Percentiles rank a stretch among this genome's conserved stretches.
These are phyloP conservation scores for Calonectria leucothoes DNA, from an alignment of 2,329 filamentous ascomycete genomes.

Conservation along the genomic window DNA sequence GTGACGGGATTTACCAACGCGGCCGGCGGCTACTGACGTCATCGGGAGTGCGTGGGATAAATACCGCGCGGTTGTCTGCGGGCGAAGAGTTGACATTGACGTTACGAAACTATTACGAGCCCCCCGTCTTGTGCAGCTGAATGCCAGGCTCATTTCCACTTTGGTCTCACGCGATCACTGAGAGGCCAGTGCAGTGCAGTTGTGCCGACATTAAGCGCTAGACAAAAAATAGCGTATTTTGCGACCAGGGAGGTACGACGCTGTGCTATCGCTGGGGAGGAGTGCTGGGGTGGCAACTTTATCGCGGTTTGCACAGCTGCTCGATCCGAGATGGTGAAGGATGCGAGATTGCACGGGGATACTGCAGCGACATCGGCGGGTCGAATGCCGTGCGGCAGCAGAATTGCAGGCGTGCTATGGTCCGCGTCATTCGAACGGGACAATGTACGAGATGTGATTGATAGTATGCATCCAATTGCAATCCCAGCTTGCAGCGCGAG, in stretches of 20 bases:
- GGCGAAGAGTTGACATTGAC: not conserved
- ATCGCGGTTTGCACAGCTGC: not conserved
- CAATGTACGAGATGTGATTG: not conserved
- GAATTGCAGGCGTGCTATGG: not conserved
- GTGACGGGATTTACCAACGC: too few species aligned
- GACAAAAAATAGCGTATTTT: not conserved
- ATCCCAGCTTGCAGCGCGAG: not conserved
- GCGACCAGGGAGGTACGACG: not conserved
- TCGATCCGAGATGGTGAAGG: not conserved
- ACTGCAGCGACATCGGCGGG: conserved; percentile 9
- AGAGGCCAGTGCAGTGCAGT: not conserved
- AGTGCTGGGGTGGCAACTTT: not conserved
- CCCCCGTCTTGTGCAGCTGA: not conserved
- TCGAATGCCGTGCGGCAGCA: not conserved
- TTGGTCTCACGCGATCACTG: not conserved
- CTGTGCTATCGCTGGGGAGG: not conserved
- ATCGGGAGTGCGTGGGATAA: not conserved
- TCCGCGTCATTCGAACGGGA: not conserved
- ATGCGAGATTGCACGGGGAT: not conserved
- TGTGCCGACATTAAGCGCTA: conserved; percentile 22
- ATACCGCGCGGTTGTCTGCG: not conserved
- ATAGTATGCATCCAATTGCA: not conserved
- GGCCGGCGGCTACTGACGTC: not conserved
- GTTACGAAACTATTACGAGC: not conserved
- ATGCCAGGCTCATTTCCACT: not conserved